A percentile compares a stretch with the other conserved stretches of the same genome.
Conservation (phyloP, 106 monocot genomes). For the Cymbidium sinense region DNA sequence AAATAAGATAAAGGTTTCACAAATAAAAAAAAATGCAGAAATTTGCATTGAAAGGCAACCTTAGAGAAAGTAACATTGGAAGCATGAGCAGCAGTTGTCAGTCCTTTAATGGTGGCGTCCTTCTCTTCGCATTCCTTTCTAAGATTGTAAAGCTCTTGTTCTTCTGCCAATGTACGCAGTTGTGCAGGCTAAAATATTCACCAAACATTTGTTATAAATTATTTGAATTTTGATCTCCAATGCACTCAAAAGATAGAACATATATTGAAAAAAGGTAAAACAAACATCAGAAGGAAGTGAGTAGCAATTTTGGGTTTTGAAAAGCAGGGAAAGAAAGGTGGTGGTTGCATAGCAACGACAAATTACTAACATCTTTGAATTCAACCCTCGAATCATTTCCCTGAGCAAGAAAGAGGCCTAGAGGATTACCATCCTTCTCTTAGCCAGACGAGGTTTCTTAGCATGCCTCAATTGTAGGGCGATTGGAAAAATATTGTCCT, state of each 20-base stretch:
- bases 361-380: no score
- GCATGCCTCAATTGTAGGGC: no score
- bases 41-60: conserved; percentile 26
- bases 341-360: no score
- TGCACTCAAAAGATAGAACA: not conserved
- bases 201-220: not conserved
- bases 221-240: not conserved
- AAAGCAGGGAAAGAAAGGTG: not conserved
- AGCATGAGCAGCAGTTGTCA: conserved; percentile 33
- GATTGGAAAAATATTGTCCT: no score
- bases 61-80: conserved; percentile 53
- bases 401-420: no score
- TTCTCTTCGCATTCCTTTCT: conserved; percentile 84
- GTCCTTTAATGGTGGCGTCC: conserved; percentile 70
- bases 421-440: no score
- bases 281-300: not conserved
- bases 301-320: not conserved
- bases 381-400: no score
- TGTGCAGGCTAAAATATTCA: conserved; percentile 15
- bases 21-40: no score
- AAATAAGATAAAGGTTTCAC: not conserved
- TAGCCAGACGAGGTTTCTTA: no score
- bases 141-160: conserved; percentile 73
- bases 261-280: no score
- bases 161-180: conserved; percentile 48